Evolutionary conservation across 192 early-diverging fungal genomes (phyloP).

Genomic region (Umbelopsis isabellina): DNA sequence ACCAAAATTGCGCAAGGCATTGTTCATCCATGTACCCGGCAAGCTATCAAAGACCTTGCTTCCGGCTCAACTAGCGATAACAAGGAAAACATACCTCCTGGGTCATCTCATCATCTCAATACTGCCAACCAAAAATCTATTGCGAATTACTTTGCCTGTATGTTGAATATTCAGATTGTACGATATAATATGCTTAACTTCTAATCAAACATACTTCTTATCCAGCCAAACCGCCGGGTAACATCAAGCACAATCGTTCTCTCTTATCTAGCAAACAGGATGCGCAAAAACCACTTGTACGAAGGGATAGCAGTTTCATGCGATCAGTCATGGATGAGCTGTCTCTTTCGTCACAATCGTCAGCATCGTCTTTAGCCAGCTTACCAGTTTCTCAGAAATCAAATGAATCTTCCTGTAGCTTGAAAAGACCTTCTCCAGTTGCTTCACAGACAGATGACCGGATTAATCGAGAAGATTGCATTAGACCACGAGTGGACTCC

Average conservation of each 20-base stretch:
- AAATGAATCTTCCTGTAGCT: neutral
- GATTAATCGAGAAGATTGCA: neutral
- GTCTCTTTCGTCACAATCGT: neutral
- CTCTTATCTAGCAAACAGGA: neutral
- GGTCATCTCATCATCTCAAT: neutral
- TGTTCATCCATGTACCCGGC: neutral
- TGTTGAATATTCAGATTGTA: neutral
- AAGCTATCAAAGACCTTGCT: neutral
- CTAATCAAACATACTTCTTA: neutral
- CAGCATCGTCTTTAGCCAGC: neutral
- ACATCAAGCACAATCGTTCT: neutral
- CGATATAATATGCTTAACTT: neutral
- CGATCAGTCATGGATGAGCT: conserved; percentile 9
- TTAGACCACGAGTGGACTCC: neutral
- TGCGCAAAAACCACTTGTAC: neutral
- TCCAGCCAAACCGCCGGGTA: neutral
- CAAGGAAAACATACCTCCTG: conserved; percentile 14
- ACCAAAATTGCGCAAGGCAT: conserved; percentile 9
- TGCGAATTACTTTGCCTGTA: conserved; percentile 6
- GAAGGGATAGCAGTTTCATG: conserved; percentile 12
- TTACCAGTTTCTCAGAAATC: neutral
- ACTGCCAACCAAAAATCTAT: conserved; percentile 13
- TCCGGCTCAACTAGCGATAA: neutral
- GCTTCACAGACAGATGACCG: neutral
- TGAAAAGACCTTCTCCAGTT: neutral